Evolutionary conservation across 2,329 filamentous ascomycete species (phyloP).

Genomic region (Fusarium fujikuroi): DNA sequence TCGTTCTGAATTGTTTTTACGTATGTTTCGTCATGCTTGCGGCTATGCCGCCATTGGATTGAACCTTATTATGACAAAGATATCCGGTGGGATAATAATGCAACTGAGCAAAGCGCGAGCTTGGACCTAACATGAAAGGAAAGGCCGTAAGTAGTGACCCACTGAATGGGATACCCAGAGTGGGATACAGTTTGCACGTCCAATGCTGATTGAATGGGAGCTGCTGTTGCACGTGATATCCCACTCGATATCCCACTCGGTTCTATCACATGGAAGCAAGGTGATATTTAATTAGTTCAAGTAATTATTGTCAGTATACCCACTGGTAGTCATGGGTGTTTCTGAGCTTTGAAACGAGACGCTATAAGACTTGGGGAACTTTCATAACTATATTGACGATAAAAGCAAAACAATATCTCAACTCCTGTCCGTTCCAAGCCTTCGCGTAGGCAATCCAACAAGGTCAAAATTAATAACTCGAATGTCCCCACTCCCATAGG

Average conservation of each 20-base stretch:
- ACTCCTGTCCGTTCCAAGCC: too few species aligned
- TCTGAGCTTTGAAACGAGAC: too few species aligned
- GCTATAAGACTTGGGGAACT: too few species aligned
- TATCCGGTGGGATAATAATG: not conserved
- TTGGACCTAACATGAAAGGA: not conserved
- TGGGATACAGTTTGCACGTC: not conserved
- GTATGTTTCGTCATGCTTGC: not conserved
- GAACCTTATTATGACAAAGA: not conserved
- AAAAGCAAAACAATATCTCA: too few species aligned
- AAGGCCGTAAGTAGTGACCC: not conserved
- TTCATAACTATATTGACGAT: too few species aligned
- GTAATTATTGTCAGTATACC: too few species aligned
- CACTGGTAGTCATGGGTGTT: slow-evolving; percentile 10
- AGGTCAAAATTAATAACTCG: too few species aligned
- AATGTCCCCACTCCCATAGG: too few species aligned
- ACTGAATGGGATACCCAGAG: not conserved
- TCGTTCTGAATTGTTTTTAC: not conserved
- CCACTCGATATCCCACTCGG: not conserved
- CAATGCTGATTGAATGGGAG: not conserved
- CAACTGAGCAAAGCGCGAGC: not conserved
- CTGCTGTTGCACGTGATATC: not conserved
- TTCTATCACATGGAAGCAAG: not conserved
- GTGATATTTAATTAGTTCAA: not conserved
- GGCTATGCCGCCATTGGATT: not conserved
- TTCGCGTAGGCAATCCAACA: too few species aligned